Conservation (phyloP, 2,329 filamentous ascomycete species). For the Mollisia scopiformis region DNA sequence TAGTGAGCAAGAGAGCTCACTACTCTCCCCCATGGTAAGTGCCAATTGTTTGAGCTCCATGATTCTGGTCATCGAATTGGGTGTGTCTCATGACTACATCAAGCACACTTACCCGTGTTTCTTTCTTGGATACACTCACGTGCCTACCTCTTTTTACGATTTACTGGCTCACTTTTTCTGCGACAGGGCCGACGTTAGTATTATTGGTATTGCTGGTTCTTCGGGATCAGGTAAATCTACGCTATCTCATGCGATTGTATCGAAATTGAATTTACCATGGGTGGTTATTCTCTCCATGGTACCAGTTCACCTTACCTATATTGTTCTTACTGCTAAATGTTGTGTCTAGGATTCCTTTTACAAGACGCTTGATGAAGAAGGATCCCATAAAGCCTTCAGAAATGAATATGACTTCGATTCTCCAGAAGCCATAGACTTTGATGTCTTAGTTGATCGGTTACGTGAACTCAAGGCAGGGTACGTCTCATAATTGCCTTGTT, state of each 20-base stretch:
- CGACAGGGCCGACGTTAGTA: slow-evolving; percentile 75
- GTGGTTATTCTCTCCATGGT: slow-evolving; percentile 98
- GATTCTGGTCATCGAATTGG: no score
- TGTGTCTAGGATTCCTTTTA: slow-evolving; percentile 89
- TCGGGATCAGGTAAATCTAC: slow-evolving; percentile 96
- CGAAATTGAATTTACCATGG: slow-evolving; percentile 90
- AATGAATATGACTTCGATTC: slow-evolving; percentile 98
- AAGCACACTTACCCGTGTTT: background rate
- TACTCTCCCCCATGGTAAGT: slow-evolving; percentile 85
- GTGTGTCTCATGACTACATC: background rate
- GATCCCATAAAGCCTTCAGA: slow-evolving; percentile 78
- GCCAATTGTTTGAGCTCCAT: no score
- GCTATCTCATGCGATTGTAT: slow-evolving; percentile 87
- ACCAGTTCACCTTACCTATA: slow-evolving; percentile 30
- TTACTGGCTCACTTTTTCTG: background rate
- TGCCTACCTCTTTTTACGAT: background rate
- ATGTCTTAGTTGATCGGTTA: slow-evolving; percentile 78
- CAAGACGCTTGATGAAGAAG: slow-evolving; percentile 79
- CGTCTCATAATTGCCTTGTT: slow-evolving; percentile 1
- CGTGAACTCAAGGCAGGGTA: slow-evolving; percentile 91
- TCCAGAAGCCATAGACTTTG: slow-evolving; percentile 93
- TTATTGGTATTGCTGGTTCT: slow-evolving; percentile 94
- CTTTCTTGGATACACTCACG: background rate
- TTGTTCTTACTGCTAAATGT: background rate
- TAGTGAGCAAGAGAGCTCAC: slow-evolving; percentile 53